Evolutionary conservation across 2,329 filamentous ascomycete genomes (phyloP).

Genomic region (Trichoderma sp.): DNA sequence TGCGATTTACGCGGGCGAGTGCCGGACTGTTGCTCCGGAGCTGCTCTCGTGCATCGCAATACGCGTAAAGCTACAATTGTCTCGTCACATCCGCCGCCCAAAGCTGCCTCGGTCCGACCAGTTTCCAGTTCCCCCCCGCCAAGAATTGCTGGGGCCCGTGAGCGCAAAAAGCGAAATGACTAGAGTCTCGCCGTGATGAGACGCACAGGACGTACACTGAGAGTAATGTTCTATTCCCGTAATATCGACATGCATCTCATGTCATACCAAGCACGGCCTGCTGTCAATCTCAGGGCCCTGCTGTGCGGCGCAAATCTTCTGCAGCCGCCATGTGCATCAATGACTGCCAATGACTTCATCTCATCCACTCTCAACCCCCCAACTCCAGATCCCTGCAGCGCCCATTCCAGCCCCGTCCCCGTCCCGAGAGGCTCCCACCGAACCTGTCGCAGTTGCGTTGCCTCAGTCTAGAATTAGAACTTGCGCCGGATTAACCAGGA

Average conservation of each 20-base stretch:
- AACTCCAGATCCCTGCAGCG: neutral
- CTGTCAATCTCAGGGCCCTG: neutral
- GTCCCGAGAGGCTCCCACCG: neutral
- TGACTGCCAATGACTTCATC: constrained; percentile 14
- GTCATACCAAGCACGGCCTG: neutral
- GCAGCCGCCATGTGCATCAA: neutral
- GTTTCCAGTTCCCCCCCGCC: neutral
- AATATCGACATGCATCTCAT: no score
- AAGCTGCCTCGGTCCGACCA: constrained; percentile 15
- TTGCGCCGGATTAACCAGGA: neutral
- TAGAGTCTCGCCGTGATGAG: neutral
- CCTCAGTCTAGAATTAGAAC: neutral
- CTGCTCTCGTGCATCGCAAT: neutral
- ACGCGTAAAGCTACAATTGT: constrained; percentile 9
- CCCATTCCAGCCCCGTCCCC: neutral
- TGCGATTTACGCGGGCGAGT: neutral
- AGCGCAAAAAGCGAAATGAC: constrained; percentile 4
- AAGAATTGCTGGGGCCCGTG: constrained; percentile 7
- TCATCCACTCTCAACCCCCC: neutral
- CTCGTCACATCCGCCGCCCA: neutral
- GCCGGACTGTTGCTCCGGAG: neutral
- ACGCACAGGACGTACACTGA: no score
- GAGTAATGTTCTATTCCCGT: neutral
- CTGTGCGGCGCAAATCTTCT: neutral
- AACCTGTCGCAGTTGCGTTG: neutral